A percentile compares a stretch with the other conserved stretches of the same genome.
phyloP scores from a whole-genome alignment of 257 asterid genomes.

The Marsdenia floribunda region DNA sequence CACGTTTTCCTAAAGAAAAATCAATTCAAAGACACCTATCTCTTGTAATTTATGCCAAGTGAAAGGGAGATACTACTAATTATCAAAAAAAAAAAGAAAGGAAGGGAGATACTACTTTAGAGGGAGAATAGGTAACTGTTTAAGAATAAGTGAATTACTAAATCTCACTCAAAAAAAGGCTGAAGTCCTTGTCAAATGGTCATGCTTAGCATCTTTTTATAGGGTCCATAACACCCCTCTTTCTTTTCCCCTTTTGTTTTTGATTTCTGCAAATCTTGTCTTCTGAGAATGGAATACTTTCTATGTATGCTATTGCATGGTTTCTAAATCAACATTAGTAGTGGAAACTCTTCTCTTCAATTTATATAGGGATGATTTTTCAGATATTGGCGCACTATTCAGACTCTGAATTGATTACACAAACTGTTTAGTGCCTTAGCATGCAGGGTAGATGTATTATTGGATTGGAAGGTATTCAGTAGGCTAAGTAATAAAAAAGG shows the following conservation, averaged over 20 bases:
- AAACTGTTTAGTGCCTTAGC: not conserved
- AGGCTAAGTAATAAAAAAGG: slow-evolving; percentile 10
- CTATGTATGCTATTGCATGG: not conserved
- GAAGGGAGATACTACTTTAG: not conserved
- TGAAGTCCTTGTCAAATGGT: slow-evolving; percentile 3
- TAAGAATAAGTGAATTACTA: not conserved
- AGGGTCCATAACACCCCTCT: not conserved
- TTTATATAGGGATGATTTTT: not conserved
- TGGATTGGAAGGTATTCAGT: not conserved
- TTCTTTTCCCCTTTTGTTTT: not conserved
- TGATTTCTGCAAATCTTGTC: not conserved
- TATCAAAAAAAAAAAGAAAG: too few species aligned
- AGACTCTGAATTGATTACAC: not conserved
- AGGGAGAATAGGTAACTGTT: not conserved
- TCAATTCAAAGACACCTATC: too few species aligned
- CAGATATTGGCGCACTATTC: not conserved
- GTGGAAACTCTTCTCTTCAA: not conserved
- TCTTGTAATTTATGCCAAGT: not conserved
- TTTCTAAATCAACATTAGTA: not conserved
- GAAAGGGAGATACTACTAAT: too few species aligned
- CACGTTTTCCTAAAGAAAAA: too few species aligned
- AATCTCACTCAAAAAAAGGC: not conserved
- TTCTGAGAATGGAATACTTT: not conserved
- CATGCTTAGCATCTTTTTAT: not conserved
- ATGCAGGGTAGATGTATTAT: not conserved